Conservation (phyloP, 495 filamentous ascomycete species). For the Neurospora pannonica region DNA sequence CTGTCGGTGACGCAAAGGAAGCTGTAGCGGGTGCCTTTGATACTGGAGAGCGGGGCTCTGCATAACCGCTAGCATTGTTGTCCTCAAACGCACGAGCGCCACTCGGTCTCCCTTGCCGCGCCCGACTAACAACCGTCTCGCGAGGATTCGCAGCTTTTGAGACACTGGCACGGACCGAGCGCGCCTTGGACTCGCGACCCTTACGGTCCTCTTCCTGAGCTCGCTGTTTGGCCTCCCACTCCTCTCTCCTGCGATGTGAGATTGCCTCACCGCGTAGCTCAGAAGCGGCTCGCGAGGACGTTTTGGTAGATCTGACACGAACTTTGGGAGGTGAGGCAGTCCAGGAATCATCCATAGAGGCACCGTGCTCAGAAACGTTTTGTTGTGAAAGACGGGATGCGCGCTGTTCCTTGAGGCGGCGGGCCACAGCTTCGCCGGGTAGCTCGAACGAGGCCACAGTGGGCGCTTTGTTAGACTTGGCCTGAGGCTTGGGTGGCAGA, state of each 20-base stretch:
- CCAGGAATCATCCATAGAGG: slow-evolving; percentile 15
- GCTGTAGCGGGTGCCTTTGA: neutral
- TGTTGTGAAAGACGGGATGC: slow-evolving; percentile 36
- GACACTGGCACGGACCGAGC: slow-evolving; percentile 42
- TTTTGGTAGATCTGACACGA: slow-evolving; percentile 48
- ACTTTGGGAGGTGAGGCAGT: slow-evolving; percentile 25
- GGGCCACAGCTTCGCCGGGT: slow-evolving; percentile 61
- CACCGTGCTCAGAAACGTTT: slow-evolving; percentile 19
- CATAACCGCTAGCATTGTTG: slow-evolving; percentile 6
- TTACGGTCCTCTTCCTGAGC: slow-evolving; percentile 48
- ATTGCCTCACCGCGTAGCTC: slow-evolving; percentile 66
- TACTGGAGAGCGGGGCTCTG: neutral
- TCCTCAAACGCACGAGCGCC: slow-evolving; percentile 8
- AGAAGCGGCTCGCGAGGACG: slow-evolving; percentile 54
- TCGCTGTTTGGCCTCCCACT: slow-evolving; percentile 53
- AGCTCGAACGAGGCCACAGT: slow-evolving; percentile 62
- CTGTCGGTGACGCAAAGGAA: slow-evolving; percentile 1
- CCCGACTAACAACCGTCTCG: slow-evolving; percentile 49
- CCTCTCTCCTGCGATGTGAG: slow-evolving; percentile 57
- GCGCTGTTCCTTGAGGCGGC: slow-evolving; percentile 46
- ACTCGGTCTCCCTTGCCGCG: slow-evolving; percentile 36
- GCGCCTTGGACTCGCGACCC: slow-evolving; percentile 55
- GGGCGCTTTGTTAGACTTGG: slow-evolving; percentile 50
- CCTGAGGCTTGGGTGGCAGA: slow-evolving; percentile 33
- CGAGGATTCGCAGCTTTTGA: slow-evolving; percentile 24